Evolutionary conservation across 1,284 basidiomycete genomes (phyloP), one percentile per base, ranked within the genome.

Genomic region (Hemileia vastatrix): DNA sequence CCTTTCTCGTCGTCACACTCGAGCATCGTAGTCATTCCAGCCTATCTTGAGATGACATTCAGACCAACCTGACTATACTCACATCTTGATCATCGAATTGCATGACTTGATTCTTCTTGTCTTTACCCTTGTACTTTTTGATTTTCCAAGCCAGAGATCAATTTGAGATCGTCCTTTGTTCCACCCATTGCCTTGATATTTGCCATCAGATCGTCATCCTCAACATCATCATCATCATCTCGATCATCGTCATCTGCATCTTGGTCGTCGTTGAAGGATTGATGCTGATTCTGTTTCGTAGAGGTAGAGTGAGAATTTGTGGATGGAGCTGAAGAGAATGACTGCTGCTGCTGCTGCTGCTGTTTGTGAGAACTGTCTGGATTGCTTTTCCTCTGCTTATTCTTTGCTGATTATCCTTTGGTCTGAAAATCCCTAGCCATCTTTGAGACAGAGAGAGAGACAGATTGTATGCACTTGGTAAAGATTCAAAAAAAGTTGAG

Each of bases 371-470:
- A 27, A 27, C 27, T 27, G 27, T 27, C 27, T 27, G 27, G 27
- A 27, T 40, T 52, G 50, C 4, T 18, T 40, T 11, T 32, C 21
- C 21, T 24, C 15, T 40, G 36, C 36, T 52, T 18, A 8, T 36
- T 36, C 54, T 56, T 56, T 3, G 31, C 31, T 56, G 54, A 48
- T 50, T 47, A 48, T 33, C 49, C 55, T 31, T 57, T 57, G 2
- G 55, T 43, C 31, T 44, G 6, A 44, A 57, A 57, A 36, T 57
- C 55, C 45, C 43, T 57, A 11, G 36, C 36, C 36, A 40, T 40
- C 36, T 15, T n/a, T n/a, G n/a, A n/a, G n/a, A n/a, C n/a, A n/a
- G n/a, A n/a, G n/a, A n/a, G n/a, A n/a, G n/a, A n/a, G n/a, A n/a
- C n/a, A n/a, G n/a, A n/a, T n/a, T n/a, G n/a, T n/a, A n/a, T n/a